Base-by-base conservation (phyloP, 164 flowering plant species). In the Nymphaea colorata region DNA sequence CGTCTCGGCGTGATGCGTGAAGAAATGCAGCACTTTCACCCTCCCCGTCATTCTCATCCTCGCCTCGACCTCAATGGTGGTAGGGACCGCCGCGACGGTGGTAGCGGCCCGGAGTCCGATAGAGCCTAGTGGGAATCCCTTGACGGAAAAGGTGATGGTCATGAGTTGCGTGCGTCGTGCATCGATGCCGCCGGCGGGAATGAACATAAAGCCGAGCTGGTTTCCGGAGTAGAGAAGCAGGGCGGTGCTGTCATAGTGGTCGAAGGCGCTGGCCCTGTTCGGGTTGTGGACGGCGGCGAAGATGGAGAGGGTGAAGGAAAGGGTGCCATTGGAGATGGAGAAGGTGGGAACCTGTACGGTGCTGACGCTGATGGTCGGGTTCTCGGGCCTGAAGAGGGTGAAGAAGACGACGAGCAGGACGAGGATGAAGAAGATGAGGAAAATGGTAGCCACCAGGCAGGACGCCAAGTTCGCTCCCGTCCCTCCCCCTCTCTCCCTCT, bases 161-260 rank as follows among this genome's bases (percentile, higher is more conserved):
- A 94, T 85, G 80, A 82, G 83, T 81, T 84, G 81, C 18, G 90
- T 86, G 63, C 69, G 77, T 44, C 93, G 92, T 42, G 92, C 69
- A 59, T 67, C 78, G 82, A 94, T 85, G 68, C 80, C 80, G 0
- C 99, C 99, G 61, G 97, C 96, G 66, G 99, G 99, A 4, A 94
- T 83, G 87, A 90, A 94, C 90, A 94, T 85, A 83, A 91, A 87
- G 0, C 95, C 98, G 57, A 91, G 85, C 59, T 80, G 93, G 71
- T 43, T 76, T 41, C 93, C 96, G 41, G 83, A 75, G 82, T 94
- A 83, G 78, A 86, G 77, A 62, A 94, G 86, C 88, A 87, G 93
- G 36, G 91, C 81, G 0, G 92, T 73, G 80, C 92, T 85, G 85
- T 87, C 93, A 84, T 84, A 94, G 88, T 94, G 98, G 66, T 85